Evolutionary conservation across 2,329 filamentous ascomycete genomes (phyloP).

Genomic region (Venturia asperata): DNA sequence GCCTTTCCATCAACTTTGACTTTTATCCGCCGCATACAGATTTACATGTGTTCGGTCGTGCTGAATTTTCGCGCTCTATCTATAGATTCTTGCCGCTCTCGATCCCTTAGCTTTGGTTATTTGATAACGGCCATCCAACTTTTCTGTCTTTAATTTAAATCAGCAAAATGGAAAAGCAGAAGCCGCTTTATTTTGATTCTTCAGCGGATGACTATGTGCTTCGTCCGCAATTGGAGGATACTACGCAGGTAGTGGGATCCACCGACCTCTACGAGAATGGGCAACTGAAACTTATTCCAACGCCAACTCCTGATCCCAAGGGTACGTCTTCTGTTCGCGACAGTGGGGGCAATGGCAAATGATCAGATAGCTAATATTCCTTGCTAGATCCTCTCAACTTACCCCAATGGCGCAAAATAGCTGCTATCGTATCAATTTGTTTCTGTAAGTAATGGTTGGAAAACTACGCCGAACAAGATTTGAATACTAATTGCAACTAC

Average conservation of each 20-base stretch:
- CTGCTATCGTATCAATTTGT: slow-evolving; percentile 21
- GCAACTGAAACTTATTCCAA: slow-evolving; percentile 14
- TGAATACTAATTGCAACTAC: neutral
- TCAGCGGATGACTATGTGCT: neutral
- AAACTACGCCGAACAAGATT: neutral
- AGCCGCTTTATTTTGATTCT: neutral
- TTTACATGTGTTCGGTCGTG: neutral
- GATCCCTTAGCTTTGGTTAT: neutral
- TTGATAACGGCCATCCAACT: neutral
- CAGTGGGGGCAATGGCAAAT: neutral
- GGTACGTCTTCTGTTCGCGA: neutral
- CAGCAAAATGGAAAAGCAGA: slow-evolving; percentile 1
- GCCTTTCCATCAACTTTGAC: neutral
- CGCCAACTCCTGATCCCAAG: slow-evolving; percentile 20
- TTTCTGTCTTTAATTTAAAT: neutral
- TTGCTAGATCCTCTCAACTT: slow-evolving; percentile 24
- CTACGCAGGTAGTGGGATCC: slow-evolving; percentile 18
- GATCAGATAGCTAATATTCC: neutral
- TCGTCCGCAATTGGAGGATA: neutral
- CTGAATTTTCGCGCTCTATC: neutral
- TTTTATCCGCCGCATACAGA: neutral
- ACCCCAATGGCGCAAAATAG: slow-evolving; percentile 20
- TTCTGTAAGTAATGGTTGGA: slow-evolving; percentile 20
- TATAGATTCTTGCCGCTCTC: neutral
- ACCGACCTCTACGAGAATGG: slow-evolving; percentile 20